Conservation (phyloP, 2,329 filamentous ascomycete species). For the Cladosporium sp. region DNA sequence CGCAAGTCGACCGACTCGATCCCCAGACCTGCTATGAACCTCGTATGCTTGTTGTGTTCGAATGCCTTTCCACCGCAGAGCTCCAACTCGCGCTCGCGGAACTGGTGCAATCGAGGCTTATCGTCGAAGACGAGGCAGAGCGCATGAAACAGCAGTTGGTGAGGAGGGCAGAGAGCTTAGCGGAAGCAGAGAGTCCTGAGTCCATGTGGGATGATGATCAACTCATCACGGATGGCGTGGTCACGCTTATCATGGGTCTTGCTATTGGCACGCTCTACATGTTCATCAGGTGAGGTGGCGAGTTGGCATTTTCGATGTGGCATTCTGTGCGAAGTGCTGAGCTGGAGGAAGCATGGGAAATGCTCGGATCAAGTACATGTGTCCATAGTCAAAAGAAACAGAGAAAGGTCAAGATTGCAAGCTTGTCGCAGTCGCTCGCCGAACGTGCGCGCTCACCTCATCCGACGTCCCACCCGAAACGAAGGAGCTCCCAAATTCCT, state of each 20-base stretch:
- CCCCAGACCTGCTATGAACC: not conserved
- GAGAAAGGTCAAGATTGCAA: not conserved
- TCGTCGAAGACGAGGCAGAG: not conserved
- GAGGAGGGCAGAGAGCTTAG: not conserved
- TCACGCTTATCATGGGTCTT: constrained; percentile 2
- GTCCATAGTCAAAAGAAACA: too few relatives aligned
- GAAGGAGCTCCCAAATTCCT: not conserved
- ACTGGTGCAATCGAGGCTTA: not conserved
- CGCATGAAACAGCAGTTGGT: not conserved
- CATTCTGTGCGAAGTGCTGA: too few relatives aligned
- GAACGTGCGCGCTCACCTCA: not conserved
- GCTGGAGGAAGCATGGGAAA: too few relatives aligned
- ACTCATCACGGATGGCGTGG: not conserved
- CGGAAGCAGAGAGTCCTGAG: not conserved
- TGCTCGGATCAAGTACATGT: too few relatives aligned
- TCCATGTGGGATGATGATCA: not conserved
- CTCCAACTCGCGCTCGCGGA: not conserved
- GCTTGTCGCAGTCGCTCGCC: not conserved
- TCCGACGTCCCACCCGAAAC: not conserved
- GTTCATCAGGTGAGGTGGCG: not conserved
- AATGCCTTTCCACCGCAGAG: not conserved
- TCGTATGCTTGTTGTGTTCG: not conserved
- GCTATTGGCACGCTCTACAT: not conserved
- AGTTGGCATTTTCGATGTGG: not conserved
- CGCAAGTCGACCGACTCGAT: not conserved